phyloP scores from a whole-genome alignment of 257 asterid genomes.

The Nicotiana paniculata region DNA sequence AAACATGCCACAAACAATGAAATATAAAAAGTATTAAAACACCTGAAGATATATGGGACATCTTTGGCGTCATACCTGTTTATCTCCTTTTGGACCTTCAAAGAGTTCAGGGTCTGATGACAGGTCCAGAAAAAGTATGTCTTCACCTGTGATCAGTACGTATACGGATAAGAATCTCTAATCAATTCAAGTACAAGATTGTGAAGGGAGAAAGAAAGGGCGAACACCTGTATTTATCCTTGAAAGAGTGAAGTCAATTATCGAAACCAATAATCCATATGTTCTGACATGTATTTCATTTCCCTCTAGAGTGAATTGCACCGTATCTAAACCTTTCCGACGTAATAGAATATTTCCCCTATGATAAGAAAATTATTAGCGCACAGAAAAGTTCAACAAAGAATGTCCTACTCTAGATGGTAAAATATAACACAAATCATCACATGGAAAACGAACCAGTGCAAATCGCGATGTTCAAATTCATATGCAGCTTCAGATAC shows the following conservation, averaged over 20 bases:
- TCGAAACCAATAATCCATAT: constrained; percentile 67
- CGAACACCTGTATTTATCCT: constrained; percentile 78
- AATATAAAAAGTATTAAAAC: neutral
- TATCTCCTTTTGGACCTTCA: constrained; percentile 84
- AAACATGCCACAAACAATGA: constrained; percentile 11
- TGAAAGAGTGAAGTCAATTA: constrained; percentile 92
- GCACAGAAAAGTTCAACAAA: neutral
- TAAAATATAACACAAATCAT: constrained; percentile 6
- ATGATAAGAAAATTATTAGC: constrained; percentile 13
- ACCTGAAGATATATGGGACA: constrained; percentile 8
- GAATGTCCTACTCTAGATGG: neutral
- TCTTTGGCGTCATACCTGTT: constrained; percentile 44
- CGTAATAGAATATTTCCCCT: constrained; percentile 91
- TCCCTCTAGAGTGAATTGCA: constrained; percentile 71
- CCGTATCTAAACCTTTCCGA: constrained; percentile 48
- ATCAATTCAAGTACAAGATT: neutral
- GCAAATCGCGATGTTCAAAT: constrained; percentile 94
- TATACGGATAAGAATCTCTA: neutral
- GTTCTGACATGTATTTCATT: constrained; percentile 48
- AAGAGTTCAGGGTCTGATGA: constrained; percentile 84
- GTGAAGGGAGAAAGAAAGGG: neutral
- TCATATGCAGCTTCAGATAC: constrained; percentile 92
- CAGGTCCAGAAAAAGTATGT: constrained; percentile 81
- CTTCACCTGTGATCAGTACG: constrained; percentile 60
- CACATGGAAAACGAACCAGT: constrained; percentile 53